Percentiles rank a stretch among this genome's conserved stretches.
Evolutionary conservation across 208 protist genomes (phyloP).

Genomic region (Novymonas esmeraldas): DNA sequence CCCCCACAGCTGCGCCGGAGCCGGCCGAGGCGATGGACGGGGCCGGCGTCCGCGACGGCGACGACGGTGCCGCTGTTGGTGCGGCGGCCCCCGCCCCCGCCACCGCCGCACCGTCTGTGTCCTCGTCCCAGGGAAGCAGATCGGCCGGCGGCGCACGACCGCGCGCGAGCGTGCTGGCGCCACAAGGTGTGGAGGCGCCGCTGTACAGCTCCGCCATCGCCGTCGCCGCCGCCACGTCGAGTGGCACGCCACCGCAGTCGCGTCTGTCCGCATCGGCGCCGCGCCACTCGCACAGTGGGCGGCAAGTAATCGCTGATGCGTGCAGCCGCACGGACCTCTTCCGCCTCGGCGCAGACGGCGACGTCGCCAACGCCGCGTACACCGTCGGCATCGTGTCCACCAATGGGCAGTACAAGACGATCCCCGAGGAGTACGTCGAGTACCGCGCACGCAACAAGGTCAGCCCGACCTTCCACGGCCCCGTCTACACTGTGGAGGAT

Average conservation of each 20-base stretch:
- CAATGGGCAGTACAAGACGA: slow-evolving; percentile 53
- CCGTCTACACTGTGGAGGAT: slow-evolving; percentile 78
- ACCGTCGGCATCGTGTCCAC: slow-evolving; percentile 32
- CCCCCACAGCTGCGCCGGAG: no score
- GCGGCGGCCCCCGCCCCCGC: no score
- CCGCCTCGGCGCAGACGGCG: neutral
- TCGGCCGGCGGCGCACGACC: neutral
- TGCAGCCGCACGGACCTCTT: slow-evolving; percentile 3
- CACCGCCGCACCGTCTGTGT: neutral
- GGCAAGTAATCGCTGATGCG: slow-evolving; percentile 1
- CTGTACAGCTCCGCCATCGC: slow-evolving; percentile 4
- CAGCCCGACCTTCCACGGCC: slow-evolving; percentile 51
- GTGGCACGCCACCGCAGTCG: neutral
- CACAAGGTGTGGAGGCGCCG: neutral
- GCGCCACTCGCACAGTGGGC: neutral
- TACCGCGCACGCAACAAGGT: slow-evolving; percentile 59
- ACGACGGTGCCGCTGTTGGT: no score
- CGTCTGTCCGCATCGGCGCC: neutral
- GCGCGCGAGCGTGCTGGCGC: neutral
- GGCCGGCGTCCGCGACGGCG: no score
- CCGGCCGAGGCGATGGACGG: no score
- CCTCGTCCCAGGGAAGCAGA: neutral
- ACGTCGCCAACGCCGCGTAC: neutral
- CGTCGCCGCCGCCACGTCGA: no score
- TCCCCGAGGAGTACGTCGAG: slow-evolving; percentile 54